phyloP scores from a whole-genome alignment of 2,329 filamentous ascomycete species.

The Ceratocystiopsis sp. region DNA sequence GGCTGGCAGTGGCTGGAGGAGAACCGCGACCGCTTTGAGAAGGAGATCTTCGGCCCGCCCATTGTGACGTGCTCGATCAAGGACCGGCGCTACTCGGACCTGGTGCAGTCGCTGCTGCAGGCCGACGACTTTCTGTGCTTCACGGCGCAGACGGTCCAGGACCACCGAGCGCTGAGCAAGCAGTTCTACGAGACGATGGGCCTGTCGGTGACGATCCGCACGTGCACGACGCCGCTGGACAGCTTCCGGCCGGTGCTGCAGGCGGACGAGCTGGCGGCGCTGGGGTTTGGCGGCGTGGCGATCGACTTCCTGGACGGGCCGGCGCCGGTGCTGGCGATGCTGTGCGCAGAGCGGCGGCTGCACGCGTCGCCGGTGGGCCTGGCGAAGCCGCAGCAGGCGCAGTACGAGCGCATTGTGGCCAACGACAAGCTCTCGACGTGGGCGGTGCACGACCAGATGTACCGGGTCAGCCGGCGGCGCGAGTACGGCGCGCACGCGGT shows the following conservation, averaged over 20 bases:
- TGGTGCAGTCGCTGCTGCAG: conserved; percentile 34
- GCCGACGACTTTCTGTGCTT: conserved; percentile 44
- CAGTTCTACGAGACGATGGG: conserved; percentile 45
- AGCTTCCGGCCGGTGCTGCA: conserved; percentile 38
- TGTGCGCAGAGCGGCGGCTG: conserved; percentile 57
- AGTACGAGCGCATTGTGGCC: conserved; percentile 47
- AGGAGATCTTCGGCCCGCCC: conserved; percentile 64
- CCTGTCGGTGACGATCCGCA: conserved; percentile 57
- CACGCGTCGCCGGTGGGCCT: conserved; percentile 51
- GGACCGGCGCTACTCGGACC: conserved; percentile 45
- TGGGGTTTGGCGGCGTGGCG: conserved; percentile 67
- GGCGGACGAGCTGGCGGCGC: conserved; percentile 30
- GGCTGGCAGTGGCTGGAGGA: conserved; percentile 73
- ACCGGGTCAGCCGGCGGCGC: conserved; percentile 48
- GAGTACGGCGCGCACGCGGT: conserved; percentile 66
- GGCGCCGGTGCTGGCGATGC: conserved; percentile 67
- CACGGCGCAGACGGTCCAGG: conserved; percentile 57
- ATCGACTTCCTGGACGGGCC: conserved; percentile 69
- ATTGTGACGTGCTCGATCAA: conserved; percentile 67
- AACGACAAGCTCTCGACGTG: conserved; percentile 46
- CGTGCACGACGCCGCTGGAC: conserved; percentile 35
- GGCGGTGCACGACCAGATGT: conserved; percentile 48
- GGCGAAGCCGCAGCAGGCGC: conserved; percentile 44
- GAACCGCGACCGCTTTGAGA: conserved; percentile 52
- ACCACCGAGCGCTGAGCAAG: conserved; percentile 56